A percentile compares a stretch with the other conserved stretches of the same genome.
These are phyloP conservation scores for Mycocentrospora acerina DNA, from an alignment of 2,329 filamentous ascomycete genomes.

Conservation along the genomic window DNA sequence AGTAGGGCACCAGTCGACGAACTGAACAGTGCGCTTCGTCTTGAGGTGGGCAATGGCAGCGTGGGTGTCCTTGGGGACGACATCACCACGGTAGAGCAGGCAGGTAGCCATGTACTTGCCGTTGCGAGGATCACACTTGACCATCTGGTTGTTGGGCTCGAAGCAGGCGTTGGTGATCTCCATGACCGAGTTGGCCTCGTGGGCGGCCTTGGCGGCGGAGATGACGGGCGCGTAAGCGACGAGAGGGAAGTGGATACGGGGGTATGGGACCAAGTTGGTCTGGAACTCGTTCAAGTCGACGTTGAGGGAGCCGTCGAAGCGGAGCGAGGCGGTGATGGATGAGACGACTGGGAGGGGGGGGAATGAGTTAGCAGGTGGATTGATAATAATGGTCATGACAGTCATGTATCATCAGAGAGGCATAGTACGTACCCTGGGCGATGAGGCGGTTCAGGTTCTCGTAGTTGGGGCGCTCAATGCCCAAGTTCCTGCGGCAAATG, in stretches of 20 bases:
- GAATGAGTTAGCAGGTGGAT: too few relatives aligned
- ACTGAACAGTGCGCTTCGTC: slow-evolving; percentile 99
- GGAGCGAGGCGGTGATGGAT: slow-evolving; percentile 96
- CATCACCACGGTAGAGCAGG: slow-evolving; percentile 95
- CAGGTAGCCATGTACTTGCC: slow-evolving; percentile 99
- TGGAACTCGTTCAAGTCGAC: slow-evolving; percentile 99
- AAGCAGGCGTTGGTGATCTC: slow-evolving; percentile 99
- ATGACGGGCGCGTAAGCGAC: slow-evolving; percentile 94
- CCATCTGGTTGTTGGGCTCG: slow-evolving; percentile 99
- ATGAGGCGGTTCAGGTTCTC: slow-evolving; percentile 99
- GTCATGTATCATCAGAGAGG: too few relatives aligned
- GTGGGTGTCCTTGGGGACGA: slow-evolving; percentile 95
- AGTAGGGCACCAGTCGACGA: slow-evolving; percentile 99
- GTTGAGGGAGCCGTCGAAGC: slow-evolving; percentile 98
- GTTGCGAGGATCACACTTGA: slow-evolving; percentile 97
- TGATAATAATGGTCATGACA: slow-evolving; percentile 12
- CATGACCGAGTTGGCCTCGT: slow-evolving; percentile 97
- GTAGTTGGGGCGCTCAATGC: slow-evolving; percentile 95
- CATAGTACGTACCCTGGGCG: slow-evolving; percentile 71
- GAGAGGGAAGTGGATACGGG: slow-evolving; percentile 98
- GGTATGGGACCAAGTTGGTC: slow-evolving; percentile 98
- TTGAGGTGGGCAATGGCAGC: slow-evolving; percentile 91
- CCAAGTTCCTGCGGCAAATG: slow-evolving; percentile 97
- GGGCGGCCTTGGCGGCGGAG: slow-evolving; percentile 90
- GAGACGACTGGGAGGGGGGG: too few relatives aligned